Conservation (phyloP, 2,329 filamentous ascomycete species). For the Orbilia ellipsospora region DNA sequence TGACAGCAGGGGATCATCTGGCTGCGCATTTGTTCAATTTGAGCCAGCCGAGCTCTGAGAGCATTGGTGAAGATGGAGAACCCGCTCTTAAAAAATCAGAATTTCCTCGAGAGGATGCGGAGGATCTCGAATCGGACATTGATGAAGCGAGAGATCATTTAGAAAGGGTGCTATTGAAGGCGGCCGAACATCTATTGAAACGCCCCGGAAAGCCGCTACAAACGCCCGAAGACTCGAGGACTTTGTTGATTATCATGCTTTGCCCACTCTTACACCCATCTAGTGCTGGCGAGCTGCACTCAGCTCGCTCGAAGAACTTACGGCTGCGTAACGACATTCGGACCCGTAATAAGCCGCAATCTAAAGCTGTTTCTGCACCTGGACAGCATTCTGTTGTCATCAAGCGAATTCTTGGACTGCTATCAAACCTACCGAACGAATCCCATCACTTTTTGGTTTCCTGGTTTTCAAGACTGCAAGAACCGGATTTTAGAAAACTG, state of each 20-base stretch:
- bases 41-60: slow-evolving; percentile 23
- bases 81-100: slow-evolving; percentile 68
- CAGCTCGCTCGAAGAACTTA: slow-evolving; percentile 28
- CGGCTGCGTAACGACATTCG: slow-evolving; percentile 26
- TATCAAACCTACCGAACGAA: slow-evolving; percentile 78
- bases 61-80: slow-evolving; percentile 72
- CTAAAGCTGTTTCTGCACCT: slow-evolving; percentile 60
- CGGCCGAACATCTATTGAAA: slow-evolving; percentile 81
- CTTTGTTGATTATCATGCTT: slow-evolving; percentile 79
- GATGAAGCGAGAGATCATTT: slow-evolving; percentile 76
- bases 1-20: slow-evolving; percentile 68
- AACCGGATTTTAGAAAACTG: slow-evolving; percentile 74
- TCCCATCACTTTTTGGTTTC: slow-evolving; percentile 81
- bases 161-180: slow-evolving; percentile 78
- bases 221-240: slow-evolving; percentile 77
- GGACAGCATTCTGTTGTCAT: slow-evolving; percentile 84
- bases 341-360: slow-evolving; percentile 60
- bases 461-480: slow-evolving; percentile 80
- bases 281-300: slow-evolving; percentile 44
- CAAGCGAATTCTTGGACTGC: slow-evolving; percentile 82
- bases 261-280: slow-evolving; percentile 78
- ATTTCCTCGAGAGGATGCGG: slow-evolving; percentile 54
- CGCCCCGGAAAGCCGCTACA: slow-evolving; percentile 77
- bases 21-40: slow-evolving; percentile 39
- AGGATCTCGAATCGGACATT: slow-evolving; percentile 61